phyloP scores from a whole-genome alignment of 176 grass and related monocot species.

The Stipa capillata region DNA sequence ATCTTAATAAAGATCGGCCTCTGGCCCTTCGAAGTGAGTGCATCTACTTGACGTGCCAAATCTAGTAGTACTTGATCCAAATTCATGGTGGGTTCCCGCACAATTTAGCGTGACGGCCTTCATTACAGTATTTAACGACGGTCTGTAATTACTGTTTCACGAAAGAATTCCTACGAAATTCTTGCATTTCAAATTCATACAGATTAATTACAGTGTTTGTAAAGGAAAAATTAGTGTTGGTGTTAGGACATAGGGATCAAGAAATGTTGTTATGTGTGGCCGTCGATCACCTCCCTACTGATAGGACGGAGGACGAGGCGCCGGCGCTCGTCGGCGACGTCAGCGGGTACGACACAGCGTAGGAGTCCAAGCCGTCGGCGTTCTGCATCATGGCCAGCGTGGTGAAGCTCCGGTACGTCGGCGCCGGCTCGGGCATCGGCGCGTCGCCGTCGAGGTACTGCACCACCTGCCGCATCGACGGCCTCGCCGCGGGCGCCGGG shows the following conservation, averaged over 20 bases:
- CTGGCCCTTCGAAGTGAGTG: too few relatives aligned
- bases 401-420: constrained; percentile 26
- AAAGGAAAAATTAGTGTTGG: background rate
- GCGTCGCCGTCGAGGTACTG: constrained; percentile 34
- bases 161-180: background rate
- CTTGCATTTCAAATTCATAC: background rate
- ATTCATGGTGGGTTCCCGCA: too few relatives aligned
- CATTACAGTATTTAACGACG: too few relatives aligned
- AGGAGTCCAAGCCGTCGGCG: constrained; percentile 20
- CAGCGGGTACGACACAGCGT: constrained; percentile 1
- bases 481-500: constrained; percentile 18
- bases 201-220: too few relatives aligned
- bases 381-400: constrained; percentile 24
- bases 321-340: background rate
- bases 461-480: constrained; percentile 39
- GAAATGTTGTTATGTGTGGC: background rate
- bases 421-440: constrained; percentile 7
- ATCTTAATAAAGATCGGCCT: too few relatives aligned
- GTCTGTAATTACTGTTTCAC: too few relatives aligned
- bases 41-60: background rate
- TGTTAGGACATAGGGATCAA: background rate
- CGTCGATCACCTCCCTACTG: background rate
- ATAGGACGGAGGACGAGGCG: background rate
- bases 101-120: too few relatives aligned
- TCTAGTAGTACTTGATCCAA: background rate